Evolutionary conservation across 768 basidiomycete species (phyloP).

Genomic region (Imleria badia): DNA sequence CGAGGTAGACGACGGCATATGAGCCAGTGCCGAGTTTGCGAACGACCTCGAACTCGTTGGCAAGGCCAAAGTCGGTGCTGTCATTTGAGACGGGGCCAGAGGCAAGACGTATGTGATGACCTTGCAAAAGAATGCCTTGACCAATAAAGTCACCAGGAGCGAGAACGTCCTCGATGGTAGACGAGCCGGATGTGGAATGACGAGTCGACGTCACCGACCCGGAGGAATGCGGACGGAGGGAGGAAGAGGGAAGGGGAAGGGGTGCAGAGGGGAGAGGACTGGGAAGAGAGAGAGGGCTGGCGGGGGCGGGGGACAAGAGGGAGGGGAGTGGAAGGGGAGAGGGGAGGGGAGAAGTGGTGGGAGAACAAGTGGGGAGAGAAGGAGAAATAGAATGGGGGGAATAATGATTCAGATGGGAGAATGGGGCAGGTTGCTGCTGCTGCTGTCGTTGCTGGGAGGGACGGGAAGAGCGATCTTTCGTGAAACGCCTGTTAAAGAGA

Average conservation of each 20-base stretch:
- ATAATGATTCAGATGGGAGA: conserved; percentile 9
- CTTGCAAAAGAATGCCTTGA: conserved; percentile 63
- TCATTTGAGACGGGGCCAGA: conserved; percentile 35
- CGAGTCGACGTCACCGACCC: conserved; percentile 33
- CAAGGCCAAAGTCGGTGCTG: conserved; percentile 45
- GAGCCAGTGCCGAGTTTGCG: conserved; percentile 84
- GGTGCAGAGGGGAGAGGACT: conserved; percentile 35
- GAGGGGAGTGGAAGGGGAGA: conserved; percentile 33
- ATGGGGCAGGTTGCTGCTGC: background rate
- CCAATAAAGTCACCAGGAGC: conserved; percentile 73
- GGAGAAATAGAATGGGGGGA: conserved; percentile 15
- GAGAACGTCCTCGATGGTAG: conserved; percentile 52
- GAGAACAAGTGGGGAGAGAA: conserved; percentile 9
- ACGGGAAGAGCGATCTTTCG: conserved; percentile 29
- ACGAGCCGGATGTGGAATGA: conserved; percentile 33
- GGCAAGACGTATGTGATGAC: conserved; percentile 62
- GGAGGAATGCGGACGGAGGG: conserved; percentile 36
- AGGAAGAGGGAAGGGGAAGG: conserved; percentile 34
- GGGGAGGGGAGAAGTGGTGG: conserved; percentile 6
- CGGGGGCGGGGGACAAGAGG: conserved; percentile 27
- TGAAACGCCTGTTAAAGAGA: conserved; percentile 36
- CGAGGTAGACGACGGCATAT: conserved; percentile 93
- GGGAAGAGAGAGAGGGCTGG: conserved; percentile 36
- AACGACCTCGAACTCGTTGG: conserved; percentile 79
- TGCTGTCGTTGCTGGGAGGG: conserved; percentile 18